Evolutionary conservation across 1,139 yeast genomes (phyloP), one percentile per base, ranked within the genome.

Genomic region (Sugiyamaella castrensis): DNA sequence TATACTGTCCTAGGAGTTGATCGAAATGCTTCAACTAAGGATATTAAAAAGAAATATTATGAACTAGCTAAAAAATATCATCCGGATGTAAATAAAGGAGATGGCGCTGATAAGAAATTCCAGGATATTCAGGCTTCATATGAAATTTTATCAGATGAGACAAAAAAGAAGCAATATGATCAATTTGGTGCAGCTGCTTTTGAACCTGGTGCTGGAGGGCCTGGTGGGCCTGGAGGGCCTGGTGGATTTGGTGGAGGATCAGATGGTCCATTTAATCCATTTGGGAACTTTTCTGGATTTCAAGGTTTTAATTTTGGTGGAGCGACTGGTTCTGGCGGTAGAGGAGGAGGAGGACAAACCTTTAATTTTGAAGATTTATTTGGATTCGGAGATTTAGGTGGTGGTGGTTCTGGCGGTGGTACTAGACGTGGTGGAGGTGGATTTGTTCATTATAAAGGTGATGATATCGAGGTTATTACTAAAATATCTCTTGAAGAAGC

Each of bases 101-200:
- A 81, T 35, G 94, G 80, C 29, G 95, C 98, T 0, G 96, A 91
- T 60, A 80, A 82, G 62, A 82, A 81, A 66, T 92, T 92, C 70
- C 98, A 92, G 64, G 89, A 87, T 62, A 80, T 92, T 58, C 98
- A 92, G 66, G 94, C 87, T 56, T 94, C 97, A 6, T 92, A 94
- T 64, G 99, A 92, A 68, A 80, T 92, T 43, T 74, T 94, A 64
- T 82, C 89, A 45, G 96, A 92, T 66, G 87, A 91, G 52, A 81
- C 80, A 31, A 92, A 92, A 74, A 81, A 91, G 65, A 80, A 85
- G 44, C 96, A 91, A 63, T 92, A 81, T 64, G 98, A 94, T 64
- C 95, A 87, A 62, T 89, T 79, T 69, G 99, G 98, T 1, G 75
- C 96, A 0, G 77, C 87, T 9, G 96, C 95, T 0, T 89, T 89